Conservation (phyloP, 345 rosid genomes). For the Trapa incisa region DNA sequence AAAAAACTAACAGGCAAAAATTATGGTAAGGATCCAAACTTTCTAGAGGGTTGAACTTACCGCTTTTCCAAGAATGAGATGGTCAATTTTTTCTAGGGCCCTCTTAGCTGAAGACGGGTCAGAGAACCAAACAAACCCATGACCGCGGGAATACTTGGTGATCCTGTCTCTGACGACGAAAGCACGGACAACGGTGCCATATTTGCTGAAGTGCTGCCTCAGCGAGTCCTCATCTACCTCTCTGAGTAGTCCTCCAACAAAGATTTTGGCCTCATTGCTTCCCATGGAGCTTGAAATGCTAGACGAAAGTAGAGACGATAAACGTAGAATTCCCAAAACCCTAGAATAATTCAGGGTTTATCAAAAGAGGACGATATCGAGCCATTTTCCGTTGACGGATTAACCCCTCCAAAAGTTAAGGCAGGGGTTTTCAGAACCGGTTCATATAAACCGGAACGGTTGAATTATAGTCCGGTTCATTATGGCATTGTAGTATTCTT, state of each 20-base stretch:
- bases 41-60: slow-evolving; percentile 24
- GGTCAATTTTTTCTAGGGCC: slow-evolving; percentile 42
- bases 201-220: slow-evolving; percentile 45
- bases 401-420: not conserved
- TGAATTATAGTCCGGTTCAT: too few species aligned
- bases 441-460: not conserved
- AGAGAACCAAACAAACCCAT: slow-evolving; percentile 64
- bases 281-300: slow-evolving; percentile 26
- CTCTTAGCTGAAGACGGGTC: slow-evolving; percentile 33
- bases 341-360: slow-evolving; percentile 3
- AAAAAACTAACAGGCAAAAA: not conserved
- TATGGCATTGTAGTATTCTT: too few species aligned
- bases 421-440: not conserved
- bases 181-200: slow-evolving; percentile 48
- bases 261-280: slow-evolving; percentile 41
- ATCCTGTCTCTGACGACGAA: slow-evolving; percentile 37
- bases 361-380: not conserved
- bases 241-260: slow-evolving; percentile 57
- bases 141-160: slow-evolving; percentile 42
- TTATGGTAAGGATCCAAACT: not conserved
- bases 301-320: not conserved
- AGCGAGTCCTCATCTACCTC: slow-evolving; percentile 52
- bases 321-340: not conserved
- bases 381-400: not conserved
- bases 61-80: slow-evolving; percentile 50